Conservation (phyloP, 2,329 filamentous ascomycete genomes). For the Colletotrichum magnum region DNA sequence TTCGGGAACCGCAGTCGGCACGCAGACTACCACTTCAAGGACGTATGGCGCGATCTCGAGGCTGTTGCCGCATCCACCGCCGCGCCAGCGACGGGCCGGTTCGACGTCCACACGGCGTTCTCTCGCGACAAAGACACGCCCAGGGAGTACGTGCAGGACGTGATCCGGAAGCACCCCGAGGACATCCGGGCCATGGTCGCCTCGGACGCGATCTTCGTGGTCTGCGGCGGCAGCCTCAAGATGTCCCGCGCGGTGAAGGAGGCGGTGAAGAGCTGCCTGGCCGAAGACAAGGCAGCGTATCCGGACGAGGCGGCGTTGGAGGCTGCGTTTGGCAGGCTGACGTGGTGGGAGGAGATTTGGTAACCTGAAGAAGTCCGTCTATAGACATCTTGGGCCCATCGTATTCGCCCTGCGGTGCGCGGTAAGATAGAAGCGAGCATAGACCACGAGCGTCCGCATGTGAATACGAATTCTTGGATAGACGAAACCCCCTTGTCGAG, state of each 20-base stretch:
- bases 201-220: slow-evolving; percentile 61
- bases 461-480: no score
- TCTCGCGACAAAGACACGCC: slow-evolving; percentile 59
- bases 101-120: slow-evolving; percentile 60
- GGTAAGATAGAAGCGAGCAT: no score
- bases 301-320: slow-evolving; percentile 55
- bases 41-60: slow-evolving; percentile 74
- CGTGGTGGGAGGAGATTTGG: slow-evolving; percentile 74
- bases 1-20: slow-evolving; percentile 84
- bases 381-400: no score
- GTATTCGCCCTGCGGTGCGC: no score
- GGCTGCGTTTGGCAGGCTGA: slow-evolving; percentile 51
- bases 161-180: slow-evolving; percentile 60
- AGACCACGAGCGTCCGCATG: no score
- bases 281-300: slow-evolving; percentile 51
- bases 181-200: slow-evolving; percentile 55
- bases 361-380: slow-evolving; percentile 44
- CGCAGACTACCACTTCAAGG: slow-evolving; percentile 85
- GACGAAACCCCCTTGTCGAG: no score
- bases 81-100: not conserved
- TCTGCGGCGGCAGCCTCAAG: slow-evolving; percentile 71
- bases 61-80: not conserved
- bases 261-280: slow-evolving; percentile 65
- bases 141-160: slow-evolving; percentile 71
- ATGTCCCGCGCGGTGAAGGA: slow-evolving; percentile 70